phyloP scores from a whole-genome alignment of 2,329 filamentous ascomycete species.

The Aspergillus jensenii region DNA sequence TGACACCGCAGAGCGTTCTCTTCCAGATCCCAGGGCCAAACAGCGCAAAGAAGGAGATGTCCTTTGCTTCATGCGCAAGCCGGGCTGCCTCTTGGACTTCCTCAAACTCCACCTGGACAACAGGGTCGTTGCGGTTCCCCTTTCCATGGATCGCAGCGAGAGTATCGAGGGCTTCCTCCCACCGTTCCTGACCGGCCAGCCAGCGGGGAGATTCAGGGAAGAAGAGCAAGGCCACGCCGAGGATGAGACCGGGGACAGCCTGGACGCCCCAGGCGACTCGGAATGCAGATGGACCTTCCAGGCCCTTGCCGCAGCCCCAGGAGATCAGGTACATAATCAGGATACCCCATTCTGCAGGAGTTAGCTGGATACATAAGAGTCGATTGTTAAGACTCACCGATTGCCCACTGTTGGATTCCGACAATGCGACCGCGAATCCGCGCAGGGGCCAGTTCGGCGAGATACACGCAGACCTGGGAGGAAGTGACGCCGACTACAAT shows the following conservation, averaged over 20 bases:
- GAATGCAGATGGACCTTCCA: slow-evolving; percentile 48
- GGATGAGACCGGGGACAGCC: slow-evolving; percentile 57
- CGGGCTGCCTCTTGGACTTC: slow-evolving; percentile 37
- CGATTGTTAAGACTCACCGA: slow-evolving; percentile 18
- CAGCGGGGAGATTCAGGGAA: slow-evolving; percentile 63
- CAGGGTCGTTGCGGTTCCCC: slow-evolving; percentile 54
- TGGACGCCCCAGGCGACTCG: slow-evolving; percentile 64
- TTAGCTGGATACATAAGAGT: not conserved
- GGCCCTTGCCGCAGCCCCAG: slow-evolving; percentile 36
- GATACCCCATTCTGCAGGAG: slow-evolving; percentile 20
- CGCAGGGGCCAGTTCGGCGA: slow-evolving; percentile 45
- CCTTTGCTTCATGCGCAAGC: slow-evolving; percentile 31
- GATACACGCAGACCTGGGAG: slow-evolving; percentile 46
- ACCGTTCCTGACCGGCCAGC: slow-evolving; percentile 60
- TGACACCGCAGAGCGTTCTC: slow-evolving; percentile 53
- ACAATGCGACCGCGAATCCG: slow-evolving; percentile 44
- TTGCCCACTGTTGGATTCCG: slow-evolving; percentile 47
- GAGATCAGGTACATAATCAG: slow-evolving; percentile 47
- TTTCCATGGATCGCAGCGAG: slow-evolving; percentile 59
- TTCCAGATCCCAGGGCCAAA: slow-evolving; percentile 52
- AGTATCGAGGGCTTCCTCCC: slow-evolving; percentile 52
- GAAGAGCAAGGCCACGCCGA: slow-evolving; percentile 56
- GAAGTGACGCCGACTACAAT: slow-evolving; percentile 42
- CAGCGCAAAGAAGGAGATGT: slow-evolving; percentile 39
- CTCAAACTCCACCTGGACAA: slow-evolving; percentile 55